These are phyloP conservation scores for Papiliotrema flavescens DNA, from an alignment of 1,284 basidiomycete genomes.

Conservation along the genomic window DNA sequence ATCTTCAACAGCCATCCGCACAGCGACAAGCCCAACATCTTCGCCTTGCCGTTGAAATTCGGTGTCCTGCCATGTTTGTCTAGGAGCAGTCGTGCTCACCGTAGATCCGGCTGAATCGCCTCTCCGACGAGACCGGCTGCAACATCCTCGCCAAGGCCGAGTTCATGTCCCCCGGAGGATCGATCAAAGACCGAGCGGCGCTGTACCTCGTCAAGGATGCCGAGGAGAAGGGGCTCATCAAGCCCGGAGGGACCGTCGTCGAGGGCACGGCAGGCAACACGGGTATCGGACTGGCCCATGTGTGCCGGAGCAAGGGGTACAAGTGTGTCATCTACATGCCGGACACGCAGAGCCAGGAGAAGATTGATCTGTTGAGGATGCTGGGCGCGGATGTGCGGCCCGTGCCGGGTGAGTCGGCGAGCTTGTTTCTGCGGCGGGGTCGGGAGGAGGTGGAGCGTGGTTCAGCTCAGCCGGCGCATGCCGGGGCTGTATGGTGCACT, in stretches of 20 bases:
- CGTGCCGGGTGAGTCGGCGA: constrained; percentile 64
- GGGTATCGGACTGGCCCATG: constrained; percentile 89
- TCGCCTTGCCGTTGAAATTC: too few relatives aligned
- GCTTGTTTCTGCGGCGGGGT: too few relatives aligned
- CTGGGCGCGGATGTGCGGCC: constrained; percentile 93
- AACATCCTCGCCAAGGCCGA: constrained; percentile 93
- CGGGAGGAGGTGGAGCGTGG: too few relatives aligned
- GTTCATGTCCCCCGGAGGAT: constrained; percentile 98
- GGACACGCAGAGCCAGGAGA: constrained; percentile 92
- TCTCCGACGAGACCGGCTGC: constrained; percentile 87
- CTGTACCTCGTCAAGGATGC: constrained; percentile 86
- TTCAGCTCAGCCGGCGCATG: too few relatives aligned
- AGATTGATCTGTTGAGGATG: constrained; percentile 96
- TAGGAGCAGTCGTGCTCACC: neutral
- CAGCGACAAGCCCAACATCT: neutral
- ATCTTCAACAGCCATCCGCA: too few relatives aligned
- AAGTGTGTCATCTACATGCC: constrained; percentile 99
- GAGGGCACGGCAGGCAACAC: constrained; percentile 99
- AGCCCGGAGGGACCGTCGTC: constrained; percentile 89
- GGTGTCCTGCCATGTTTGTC: neutral
- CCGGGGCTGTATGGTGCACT: too few relatives aligned
- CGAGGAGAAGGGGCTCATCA: constrained; percentile 71
- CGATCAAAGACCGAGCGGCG: constrained; percentile 96
- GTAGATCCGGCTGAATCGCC: constrained; percentile 75
- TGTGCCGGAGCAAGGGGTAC: constrained; percentile 89